Evolutionary conservation across 768 basidiomycete species (phyloP).

Genomic region (Collybia sordida): DNA sequence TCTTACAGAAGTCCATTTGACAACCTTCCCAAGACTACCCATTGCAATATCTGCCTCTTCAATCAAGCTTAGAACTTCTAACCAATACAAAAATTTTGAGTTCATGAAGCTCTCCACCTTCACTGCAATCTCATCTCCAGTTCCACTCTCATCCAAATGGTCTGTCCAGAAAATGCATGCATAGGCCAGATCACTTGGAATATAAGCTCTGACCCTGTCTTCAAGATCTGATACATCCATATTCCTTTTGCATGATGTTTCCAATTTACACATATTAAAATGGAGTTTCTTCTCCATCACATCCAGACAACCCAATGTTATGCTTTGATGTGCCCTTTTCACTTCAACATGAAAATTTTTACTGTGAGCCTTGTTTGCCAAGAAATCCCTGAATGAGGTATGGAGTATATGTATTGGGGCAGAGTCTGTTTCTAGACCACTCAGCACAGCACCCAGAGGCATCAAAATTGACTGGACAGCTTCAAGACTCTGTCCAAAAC

Average conservation of each 20-base stretch:
- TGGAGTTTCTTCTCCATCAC: neutral
- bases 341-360: neutral
- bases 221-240: neutral
- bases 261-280: constrained; percentile 1
- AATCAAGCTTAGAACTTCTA: too few species aligned
- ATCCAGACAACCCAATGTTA: neutral
- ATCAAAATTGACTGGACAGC: neutral
- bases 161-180: neutral
- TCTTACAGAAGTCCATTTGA: neutral
- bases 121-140: neutral
- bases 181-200: neutral
- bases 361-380: neutral
- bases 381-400: too few species aligned
- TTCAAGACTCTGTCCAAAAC: neutral
- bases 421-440: neutral
- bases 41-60: neutral
- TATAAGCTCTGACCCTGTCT: neutral
- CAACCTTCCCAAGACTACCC: neutral
- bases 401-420: neutral
- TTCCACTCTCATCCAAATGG: neutral
- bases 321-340: neutral
- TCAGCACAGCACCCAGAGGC: neutral
- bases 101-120: neutral
- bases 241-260: neutral
- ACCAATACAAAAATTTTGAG: neutral